Percentiles rank a stretch among this genome's conserved stretches.
These are phyloP conservation scores for Neospora caninum DNA, from an alignment of 169 alveolate species.

Conservation along the genomic window DNA sequence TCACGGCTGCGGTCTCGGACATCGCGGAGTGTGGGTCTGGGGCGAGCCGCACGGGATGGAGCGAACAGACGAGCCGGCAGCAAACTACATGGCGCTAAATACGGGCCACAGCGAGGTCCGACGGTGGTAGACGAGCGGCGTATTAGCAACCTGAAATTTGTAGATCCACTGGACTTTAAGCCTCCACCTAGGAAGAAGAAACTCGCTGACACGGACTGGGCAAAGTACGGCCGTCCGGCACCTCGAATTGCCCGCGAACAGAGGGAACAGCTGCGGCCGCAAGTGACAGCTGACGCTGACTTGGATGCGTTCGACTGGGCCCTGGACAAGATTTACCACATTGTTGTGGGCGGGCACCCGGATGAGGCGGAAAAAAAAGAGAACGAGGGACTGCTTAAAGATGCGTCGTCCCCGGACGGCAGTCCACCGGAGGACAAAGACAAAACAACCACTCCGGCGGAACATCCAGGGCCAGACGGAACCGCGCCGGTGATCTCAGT, in stretches of 20 bases:
- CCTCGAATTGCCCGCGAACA: constrained; percentile 29
- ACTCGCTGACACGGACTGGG: constrained; percentile 61
- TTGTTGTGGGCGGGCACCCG: constrained; percentile 39
- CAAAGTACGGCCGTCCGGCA: constrained; percentile 60
- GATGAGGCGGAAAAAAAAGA: background rate
- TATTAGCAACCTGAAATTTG: background rate
- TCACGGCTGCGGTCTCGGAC: constrained; percentile 18
- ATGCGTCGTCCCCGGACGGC: background rate
- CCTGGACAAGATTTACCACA: constrained; percentile 28
- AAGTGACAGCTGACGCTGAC: background rate
- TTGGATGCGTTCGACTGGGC: constrained; percentile 27
- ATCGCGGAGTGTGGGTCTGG: constrained; percentile 17
- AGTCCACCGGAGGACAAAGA: background rate
- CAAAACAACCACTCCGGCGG: background rate
- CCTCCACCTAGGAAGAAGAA: constrained; percentile 30
- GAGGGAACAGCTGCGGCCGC: background rate
- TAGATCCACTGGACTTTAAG: constrained; percentile 53
- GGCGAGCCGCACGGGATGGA: background rate
- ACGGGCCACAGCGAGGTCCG: constrained; percentile 25
- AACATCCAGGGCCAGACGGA: background rate
- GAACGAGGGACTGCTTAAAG: background rate
- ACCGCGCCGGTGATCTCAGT: background rate
- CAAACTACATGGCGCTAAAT: background rate
- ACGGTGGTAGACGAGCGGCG: constrained; percentile 9
- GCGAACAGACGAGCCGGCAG: constrained; percentile 35